phyloP scores from a whole-genome alignment of 163 green algal species.

The Trebouxia gelatinosa region DNA sequence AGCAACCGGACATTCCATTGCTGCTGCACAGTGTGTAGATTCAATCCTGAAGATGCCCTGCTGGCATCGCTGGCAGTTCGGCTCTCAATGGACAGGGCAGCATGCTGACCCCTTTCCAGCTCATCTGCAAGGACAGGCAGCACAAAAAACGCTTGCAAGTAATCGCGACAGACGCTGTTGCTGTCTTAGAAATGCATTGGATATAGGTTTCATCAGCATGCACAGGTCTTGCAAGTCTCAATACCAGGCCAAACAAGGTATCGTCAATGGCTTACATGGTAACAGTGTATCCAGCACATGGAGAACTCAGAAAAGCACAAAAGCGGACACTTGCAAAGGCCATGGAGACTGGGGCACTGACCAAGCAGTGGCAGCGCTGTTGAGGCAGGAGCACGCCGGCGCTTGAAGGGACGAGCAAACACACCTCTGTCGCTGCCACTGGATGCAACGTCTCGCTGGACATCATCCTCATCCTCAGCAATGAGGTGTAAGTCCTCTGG shows the following conservation, averaged over 20 bases:
- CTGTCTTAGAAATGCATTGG: not conserved
- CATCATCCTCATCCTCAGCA: not conserved
- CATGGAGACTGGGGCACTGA: not conserved
- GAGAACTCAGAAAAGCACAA: not conserved
- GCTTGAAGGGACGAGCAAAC: not conserved
- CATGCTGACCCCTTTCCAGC: slow-evolving; percentile 4
- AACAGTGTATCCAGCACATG: too few relatives aligned
- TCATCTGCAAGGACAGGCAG: slow-evolving; percentile 1
- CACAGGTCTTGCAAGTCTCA: too few relatives aligned
- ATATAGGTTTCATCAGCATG: not conserved
- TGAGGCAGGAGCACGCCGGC: not conserved
- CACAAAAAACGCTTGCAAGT: not conserved
- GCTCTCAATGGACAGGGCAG: slow-evolving; percentile 5
- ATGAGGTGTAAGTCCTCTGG: not conserved
- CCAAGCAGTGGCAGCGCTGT: not conserved
- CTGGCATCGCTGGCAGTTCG: not conserved
- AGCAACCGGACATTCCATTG: not conserved
- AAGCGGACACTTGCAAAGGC: not conserved
- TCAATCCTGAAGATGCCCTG: not conserved
- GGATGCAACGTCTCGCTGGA: not conserved
- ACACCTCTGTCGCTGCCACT: not conserved
- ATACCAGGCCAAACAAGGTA: too few relatives aligned
- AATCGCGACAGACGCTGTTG: not conserved
- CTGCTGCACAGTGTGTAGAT: too few relatives aligned
- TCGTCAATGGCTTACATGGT: too few relatives aligned